Percentiles rank a stretch among this genome's conserved stretches.
Evolutionary conservation across 2,329 filamentous ascomycete genomes (phyloP).

Genomic region (Clarireedia paspali): DNA sequence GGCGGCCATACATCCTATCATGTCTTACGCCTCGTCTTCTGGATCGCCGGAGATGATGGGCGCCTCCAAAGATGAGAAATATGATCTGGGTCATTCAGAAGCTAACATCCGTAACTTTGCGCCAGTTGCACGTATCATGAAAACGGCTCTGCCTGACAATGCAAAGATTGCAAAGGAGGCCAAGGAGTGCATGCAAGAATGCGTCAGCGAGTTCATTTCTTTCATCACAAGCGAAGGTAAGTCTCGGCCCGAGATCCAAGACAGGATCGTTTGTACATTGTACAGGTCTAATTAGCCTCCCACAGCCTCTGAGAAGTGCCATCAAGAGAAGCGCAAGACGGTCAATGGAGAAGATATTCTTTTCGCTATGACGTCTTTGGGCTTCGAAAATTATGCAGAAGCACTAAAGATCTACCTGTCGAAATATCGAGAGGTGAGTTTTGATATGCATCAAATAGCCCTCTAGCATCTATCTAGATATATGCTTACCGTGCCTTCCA

Average conservation of each 20-base stretch:
- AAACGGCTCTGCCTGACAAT: slow-evolving; percentile 92
- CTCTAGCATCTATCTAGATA: slow-evolving; percentile 6
- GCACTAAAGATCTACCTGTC: slow-evolving; percentile 96
- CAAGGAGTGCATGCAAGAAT: slow-evolving; percentile 99
- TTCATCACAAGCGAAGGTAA: slow-evolving; percentile 98
- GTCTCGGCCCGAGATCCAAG: slow-evolving; percentile 29
- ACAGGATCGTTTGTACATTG: slow-evolving; percentile 6
- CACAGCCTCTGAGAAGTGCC: slow-evolving; percentile 94
- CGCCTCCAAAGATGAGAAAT: slow-evolving; percentile 34
- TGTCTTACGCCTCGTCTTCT: slow-evolving; percentile 52
- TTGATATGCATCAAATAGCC: slow-evolving; percentile 1
- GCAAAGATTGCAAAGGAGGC: slow-evolving; percentile 99
- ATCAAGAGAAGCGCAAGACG: slow-evolving; percentile 98
- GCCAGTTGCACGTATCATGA: slow-evolving; percentile 99
- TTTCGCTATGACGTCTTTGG: slow-evolving; percentile 97
- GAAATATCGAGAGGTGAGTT: slow-evolving; percentile 91
- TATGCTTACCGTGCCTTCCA: slow-evolving; percentile 3
- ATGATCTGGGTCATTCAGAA: slow-evolving; percentile 42
- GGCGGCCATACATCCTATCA: slow-evolving; percentile 33
- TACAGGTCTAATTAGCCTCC: slow-evolving; percentile 18
- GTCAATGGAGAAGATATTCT: slow-evolving; percentile 98
- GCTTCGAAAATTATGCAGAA: slow-evolving; percentile 98
- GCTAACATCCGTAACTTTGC: slow-evolving; percentile 93
- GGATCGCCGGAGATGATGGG: slow-evolving; percentile 39
- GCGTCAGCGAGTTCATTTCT: slow-evolving; percentile 98